A percentile compares a stretch with the other conserved stretches of the same genome.
phyloP scores from a whole-genome alignment of 176 grass and related monocot genomes.

The Avena eriantha region DNA sequence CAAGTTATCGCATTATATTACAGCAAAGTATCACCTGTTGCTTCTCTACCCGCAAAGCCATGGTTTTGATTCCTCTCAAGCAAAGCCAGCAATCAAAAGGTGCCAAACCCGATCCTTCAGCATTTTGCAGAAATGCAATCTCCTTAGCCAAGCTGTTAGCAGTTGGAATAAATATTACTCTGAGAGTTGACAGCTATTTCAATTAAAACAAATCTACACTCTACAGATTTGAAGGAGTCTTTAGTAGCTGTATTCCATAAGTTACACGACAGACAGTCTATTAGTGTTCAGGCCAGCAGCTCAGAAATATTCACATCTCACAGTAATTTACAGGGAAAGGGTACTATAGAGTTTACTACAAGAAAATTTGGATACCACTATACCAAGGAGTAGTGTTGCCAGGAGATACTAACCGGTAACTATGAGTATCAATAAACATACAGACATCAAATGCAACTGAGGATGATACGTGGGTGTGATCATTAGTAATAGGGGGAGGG shows the following conservation, averaged over 20 bases:
- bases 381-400: background rate
- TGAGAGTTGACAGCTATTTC: background rate
- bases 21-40: slow-evolving; percentile 62
- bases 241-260: background rate
- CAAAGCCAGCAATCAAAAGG: slow-evolving; percentile 98
- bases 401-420: background rate
- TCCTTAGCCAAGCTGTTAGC: slow-evolving; percentile 82
- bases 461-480: background rate
- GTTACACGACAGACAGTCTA: background rate
- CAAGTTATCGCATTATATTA: background rate
- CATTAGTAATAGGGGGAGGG: slow-evolving; percentile 18
- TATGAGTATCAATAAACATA: background rate
- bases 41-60: slow-evolving; percentile 90
- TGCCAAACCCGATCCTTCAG: slow-evolving; percentile 84
- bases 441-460: no score
- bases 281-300: background rate
- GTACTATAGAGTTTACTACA: background rate
- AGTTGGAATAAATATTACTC: slow-evolving; percentile 14
- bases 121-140: slow-evolving; percentile 94
- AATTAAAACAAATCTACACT: background rate
- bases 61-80: slow-evolving; percentile 90
- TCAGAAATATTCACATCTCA: background rate
- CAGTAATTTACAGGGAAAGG: background rate
- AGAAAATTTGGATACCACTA: background rate
- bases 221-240: background rate